Conservation (phyloP, 768 basidiomycete genomes). For the Panaeolus papilionaceus region DNA sequence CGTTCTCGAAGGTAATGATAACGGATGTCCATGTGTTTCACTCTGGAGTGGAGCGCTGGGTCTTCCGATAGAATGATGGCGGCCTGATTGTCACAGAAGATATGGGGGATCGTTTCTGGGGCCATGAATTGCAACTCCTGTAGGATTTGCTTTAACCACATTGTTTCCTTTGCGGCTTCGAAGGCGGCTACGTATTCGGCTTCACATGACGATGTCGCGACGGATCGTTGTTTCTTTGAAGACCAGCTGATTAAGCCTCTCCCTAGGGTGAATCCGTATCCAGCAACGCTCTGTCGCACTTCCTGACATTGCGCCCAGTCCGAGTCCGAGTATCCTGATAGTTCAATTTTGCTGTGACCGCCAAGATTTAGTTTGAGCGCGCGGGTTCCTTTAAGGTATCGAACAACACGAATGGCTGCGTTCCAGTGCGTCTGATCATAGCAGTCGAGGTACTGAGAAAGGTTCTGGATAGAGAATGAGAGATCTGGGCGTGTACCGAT, state of each 20-base stretch:
- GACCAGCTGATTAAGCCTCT: constrained; percentile 23
- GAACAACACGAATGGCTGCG: too few species aligned
- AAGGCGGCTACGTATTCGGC: constrained; percentile 24
- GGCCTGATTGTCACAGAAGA: not conserved
- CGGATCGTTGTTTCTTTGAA: constrained; percentile 21
- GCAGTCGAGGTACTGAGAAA: too few species aligned
- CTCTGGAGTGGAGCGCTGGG: constrained; percentile 31
- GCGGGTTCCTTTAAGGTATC: too few species aligned
- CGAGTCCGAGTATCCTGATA: constrained; percentile 30
- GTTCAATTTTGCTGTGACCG: not conserved
- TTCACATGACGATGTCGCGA: constrained; percentile 22
- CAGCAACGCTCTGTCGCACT: constrained; percentile 21
- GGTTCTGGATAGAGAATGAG: too few species aligned
- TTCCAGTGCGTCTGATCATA: too few species aligned
- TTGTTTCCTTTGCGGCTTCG: constrained; percentile 19
- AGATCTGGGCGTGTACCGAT: too few species aligned
- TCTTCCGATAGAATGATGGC: constrained; percentile 12
- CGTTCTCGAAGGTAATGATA: constrained; percentile 24
- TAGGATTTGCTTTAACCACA: constrained; percentile 19
- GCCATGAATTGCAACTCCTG: constrained; percentile 2
- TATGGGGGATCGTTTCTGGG: too few species aligned
- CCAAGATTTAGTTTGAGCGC: too few species aligned
- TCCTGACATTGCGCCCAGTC: constrained; percentile 32
- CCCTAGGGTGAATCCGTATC: constrained; percentile 16
- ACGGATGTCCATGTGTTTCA: constrained; percentile 25